Evolutionary conservation across 2,329 filamentous ascomycete species (phyloP).

Genomic region (Venturia pyrina): DNA sequence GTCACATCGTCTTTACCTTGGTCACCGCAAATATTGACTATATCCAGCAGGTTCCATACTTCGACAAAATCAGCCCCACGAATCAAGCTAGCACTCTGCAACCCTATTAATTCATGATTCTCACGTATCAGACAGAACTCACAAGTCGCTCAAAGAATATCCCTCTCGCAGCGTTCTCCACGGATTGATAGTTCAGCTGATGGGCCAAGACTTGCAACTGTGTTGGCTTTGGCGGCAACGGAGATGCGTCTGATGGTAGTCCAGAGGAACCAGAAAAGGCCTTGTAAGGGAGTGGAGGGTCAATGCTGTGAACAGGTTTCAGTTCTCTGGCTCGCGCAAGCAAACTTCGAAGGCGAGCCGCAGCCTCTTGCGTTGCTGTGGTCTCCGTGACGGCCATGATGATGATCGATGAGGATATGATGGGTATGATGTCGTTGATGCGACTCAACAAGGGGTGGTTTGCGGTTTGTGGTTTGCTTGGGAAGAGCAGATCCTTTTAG

Average conservation of each 20-base stretch:
- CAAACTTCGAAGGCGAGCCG: slow-evolving; percentile 28
- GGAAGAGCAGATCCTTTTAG: neutral
- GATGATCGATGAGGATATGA: neutral
- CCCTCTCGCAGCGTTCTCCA: slow-evolving; percentile 60
- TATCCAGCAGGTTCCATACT: slow-evolving; percentile 89
- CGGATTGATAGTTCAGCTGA: slow-evolving; percentile 30
- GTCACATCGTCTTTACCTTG: slow-evolving; percentile 47
- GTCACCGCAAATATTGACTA: slow-evolving; percentile 81
- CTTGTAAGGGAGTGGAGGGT: slow-evolving; percentile 33
- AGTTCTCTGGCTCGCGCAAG: slow-evolving; percentile 29
- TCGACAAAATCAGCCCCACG: slow-evolving; percentile 57
- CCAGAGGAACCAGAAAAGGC: slow-evolving; percentile 26
- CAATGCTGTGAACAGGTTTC: slow-evolving; percentile 31
- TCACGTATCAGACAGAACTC: neutral
- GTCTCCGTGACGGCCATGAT: slow-evolving; percentile 22
- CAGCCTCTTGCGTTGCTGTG: slow-evolving; percentile 21
- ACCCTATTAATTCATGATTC: neutral
- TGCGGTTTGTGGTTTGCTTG: neutral
- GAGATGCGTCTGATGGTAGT: slow-evolving; percentile 18
- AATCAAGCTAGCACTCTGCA: slow-evolving; percentile 7
- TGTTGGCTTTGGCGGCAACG: slow-evolving; percentile 24
- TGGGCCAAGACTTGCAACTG: neutral
- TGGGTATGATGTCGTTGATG: neutral
- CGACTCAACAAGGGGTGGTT: neutral
- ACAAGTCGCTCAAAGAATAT: neutral